Conservation (phyloP, 208 protist genomes). For the Porcisia deanei region DNA sequence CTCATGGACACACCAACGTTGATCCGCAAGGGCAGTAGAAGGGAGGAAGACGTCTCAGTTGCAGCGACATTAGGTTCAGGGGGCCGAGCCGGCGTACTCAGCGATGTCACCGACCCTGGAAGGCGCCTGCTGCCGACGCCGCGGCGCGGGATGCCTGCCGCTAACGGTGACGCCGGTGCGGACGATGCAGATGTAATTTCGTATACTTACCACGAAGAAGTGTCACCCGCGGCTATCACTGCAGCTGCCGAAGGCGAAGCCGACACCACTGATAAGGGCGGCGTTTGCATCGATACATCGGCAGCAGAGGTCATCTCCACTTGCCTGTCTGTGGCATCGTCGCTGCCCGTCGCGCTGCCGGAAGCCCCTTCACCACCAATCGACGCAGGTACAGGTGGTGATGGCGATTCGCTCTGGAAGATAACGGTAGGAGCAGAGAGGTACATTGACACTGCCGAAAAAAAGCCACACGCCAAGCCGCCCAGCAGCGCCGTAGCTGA, state of each 20-base stretch:
- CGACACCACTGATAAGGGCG: not conserved
- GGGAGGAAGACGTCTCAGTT: conserved; percentile 20
- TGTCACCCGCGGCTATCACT: not conserved
- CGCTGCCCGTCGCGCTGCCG: not conserved
- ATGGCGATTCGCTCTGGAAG: not conserved
- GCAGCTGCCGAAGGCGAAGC: not conserved
- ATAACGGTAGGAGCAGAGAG: not conserved
- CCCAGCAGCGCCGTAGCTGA: not conserved
- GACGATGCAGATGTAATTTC: not conserved
- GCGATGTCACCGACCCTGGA: conserved; percentile 12
- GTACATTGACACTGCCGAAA: not conserved
- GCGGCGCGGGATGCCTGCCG: not conserved
- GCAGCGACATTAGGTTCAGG: conserved; percentile 8
- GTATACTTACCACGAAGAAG: not conserved
- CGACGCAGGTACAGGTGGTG: not conserved
- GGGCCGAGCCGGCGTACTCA: conserved; percentile 11
- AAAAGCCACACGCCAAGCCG: not conserved
- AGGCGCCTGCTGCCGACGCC: not conserved
- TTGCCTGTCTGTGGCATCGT: not conserved
- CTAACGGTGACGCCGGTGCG: not conserved
- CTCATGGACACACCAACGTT: conserved; percentile 27
- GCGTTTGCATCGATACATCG: not conserved
- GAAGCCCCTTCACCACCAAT: not conserved
- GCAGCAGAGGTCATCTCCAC: not conserved
- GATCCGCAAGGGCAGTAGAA: conserved; percentile 7